Percentiles rank a stretch among this genome's conserved stretches.
These are phyloP conservation scores for Asterophora parasitica DNA, from an alignment of 768 basidiomycete species.

Conservation along the genomic window DNA sequence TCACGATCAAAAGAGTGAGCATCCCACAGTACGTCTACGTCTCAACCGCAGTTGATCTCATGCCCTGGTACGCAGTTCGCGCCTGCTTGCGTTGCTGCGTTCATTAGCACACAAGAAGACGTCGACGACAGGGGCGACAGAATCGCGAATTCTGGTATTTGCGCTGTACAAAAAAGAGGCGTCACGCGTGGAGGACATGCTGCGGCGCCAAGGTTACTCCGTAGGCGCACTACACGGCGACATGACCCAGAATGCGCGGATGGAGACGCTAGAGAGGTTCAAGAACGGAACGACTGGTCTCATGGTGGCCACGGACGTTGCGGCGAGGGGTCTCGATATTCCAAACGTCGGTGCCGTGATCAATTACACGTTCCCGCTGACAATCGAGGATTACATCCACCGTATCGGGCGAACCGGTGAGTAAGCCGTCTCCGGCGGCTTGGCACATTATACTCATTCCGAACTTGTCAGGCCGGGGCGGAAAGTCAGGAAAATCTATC, in stretches of 20 bases:
- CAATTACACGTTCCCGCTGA: conserved; percentile 97
- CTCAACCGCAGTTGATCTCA: conserved; percentile 1
- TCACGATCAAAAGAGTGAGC: conserved; percentile 81
- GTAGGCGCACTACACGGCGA: conserved; percentile 89
- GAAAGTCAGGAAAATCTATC: conserved; percentile 83
- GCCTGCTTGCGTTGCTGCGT: conserved; percentile 53
- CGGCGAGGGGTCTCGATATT: conserved; percentile 95
- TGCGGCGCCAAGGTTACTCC: conserved; percentile 66
- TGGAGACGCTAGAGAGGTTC: conserved; percentile 85
- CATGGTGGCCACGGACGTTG: conserved; percentile 96
- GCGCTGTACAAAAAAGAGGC: conserved; percentile 98
- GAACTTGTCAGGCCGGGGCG: conserved; percentile 67
- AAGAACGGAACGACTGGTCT: conserved; percentile 73
- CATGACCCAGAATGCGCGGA: conserved; percentile 77
- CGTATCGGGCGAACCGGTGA: conserved; percentile 85
- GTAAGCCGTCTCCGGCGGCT: conserved; percentile 17
- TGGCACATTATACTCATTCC: conserved; percentile 18
- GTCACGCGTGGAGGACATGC: conserved; percentile 77
- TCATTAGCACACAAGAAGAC: conserved; percentile 57
- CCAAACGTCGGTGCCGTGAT: conserved; percentile 92
- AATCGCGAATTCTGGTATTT: conserved; percentile 82
- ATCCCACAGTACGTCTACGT: neutral
- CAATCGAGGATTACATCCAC: conserved; percentile 90
- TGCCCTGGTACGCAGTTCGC: conserved; percentile 37
- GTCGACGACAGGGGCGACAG: conserved; percentile 41